These are phyloP conservation scores for Aspergillus udagawae DNA, from an alignment of 2,329 filamentous ascomycete genomes.

Conservation along the genomic window DNA sequence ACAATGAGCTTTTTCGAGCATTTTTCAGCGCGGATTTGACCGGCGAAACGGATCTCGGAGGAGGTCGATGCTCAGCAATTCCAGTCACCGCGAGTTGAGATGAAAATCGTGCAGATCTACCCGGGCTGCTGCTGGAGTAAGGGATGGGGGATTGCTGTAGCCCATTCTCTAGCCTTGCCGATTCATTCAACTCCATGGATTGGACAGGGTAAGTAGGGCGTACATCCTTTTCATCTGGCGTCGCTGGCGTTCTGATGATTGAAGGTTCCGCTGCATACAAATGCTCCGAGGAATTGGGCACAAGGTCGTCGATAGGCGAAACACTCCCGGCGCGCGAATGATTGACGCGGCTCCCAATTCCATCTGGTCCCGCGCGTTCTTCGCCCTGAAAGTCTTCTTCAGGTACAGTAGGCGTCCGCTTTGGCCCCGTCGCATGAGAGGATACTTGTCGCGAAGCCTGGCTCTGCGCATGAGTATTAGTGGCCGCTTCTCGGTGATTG, in stretches of 20 bases:
- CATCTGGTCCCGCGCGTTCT: conserved; percentile 23
- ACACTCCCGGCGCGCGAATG: neutral
- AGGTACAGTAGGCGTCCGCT: conserved; percentile 37
- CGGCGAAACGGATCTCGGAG: conserved; percentile 57
- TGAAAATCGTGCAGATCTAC: conserved; percentile 56
- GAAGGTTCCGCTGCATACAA: neutral
- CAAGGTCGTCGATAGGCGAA: conserved; percentile 1
- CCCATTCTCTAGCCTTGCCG: conserved; percentile 11
- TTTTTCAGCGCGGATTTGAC: conserved; percentile 60
- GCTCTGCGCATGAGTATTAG: neutral
- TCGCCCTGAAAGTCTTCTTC: conserved; percentile 44
- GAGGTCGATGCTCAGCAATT: conserved; percentile 51
- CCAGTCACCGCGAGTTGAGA: conserved; percentile 47
- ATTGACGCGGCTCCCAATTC: neutral
- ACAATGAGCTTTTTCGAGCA: conserved; percentile 43
- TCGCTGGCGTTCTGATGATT: conserved; percentile 8
- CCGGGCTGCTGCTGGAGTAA: conserved; percentile 48
- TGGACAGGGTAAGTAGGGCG: conserved; percentile 15
- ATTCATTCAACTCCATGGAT: conserved; percentile 17
- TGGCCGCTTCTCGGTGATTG: conserved; percentile 3
- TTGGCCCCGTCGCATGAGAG: conserved; percentile 10
- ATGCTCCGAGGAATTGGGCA: neutral
- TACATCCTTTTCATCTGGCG: conserved; percentile 8
- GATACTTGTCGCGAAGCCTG: neutral
- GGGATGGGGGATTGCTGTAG: conserved; percentile 21